A percentile compares a stretch with the other conserved stretches of the same genome.
Evolutionary conservation across 352 stramenopile species (phyloP).

Genomic region (Thalassiosira sp.): DNA sequence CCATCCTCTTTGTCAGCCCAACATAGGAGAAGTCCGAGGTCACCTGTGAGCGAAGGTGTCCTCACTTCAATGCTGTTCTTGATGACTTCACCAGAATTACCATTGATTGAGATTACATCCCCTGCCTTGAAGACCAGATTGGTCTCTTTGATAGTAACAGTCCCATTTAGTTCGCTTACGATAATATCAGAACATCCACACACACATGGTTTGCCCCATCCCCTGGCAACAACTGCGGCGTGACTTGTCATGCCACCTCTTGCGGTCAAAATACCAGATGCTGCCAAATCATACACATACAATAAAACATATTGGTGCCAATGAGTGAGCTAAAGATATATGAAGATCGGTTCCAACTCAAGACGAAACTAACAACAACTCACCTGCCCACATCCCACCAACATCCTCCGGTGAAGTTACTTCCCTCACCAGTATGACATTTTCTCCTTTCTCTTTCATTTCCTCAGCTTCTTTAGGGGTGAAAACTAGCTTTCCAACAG

Average conservation of each 20-base stretch:
- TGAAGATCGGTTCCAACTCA: not conserved
- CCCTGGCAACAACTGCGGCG: constrained; percentile 83
- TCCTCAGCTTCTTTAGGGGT: constrained; percentile 78
- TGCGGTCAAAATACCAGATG: constrained; percentile 80
- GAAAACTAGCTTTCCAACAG: constrained; percentile 81
- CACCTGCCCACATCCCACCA: constrained; percentile 81
- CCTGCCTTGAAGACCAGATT: constrained; percentile 69
- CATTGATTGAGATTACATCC: constrained; percentile 76
- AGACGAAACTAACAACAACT: constrained; percentile 17
- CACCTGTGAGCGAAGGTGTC: constrained; percentile 49
- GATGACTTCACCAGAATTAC: constrained; percentile 71
- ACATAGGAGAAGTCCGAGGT: constrained; percentile 65
- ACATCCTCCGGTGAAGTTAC: constrained; percentile 84
- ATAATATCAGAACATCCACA: constrained; percentile 76
- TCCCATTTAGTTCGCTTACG: constrained; percentile 72
- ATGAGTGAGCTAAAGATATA: not conserved
- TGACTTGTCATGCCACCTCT: constrained; percentile 83
- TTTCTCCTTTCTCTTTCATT: constrained; percentile 66
- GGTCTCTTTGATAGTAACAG: constrained; percentile 63
- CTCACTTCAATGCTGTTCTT: constrained; percentile 61
- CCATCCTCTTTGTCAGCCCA: constrained; percentile 80
- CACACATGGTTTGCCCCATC: constrained; percentile 85
- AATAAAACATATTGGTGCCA: not conserved
- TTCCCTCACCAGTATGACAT: constrained; percentile 81
- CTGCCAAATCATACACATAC: constrained; percentile 4